Conservation (phyloP, 2,329 filamentous ascomycete species). For the Aspergillus viridinutans region DNA sequence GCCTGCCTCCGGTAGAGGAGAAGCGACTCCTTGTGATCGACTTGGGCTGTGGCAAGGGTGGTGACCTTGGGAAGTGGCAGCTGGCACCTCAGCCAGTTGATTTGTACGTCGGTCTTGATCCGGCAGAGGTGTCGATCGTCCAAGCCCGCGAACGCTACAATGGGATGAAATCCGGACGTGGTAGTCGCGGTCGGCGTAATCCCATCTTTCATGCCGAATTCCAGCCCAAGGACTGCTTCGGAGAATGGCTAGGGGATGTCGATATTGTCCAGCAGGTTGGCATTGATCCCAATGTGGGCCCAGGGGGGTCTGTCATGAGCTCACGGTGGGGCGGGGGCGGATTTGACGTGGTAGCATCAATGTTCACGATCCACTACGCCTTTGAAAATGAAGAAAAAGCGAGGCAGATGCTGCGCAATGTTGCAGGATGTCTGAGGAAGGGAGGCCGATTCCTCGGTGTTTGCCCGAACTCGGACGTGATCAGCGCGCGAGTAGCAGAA, state of each 20-base stretch:
- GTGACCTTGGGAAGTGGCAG: conserved; percentile 94
- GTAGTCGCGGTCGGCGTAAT: conserved; percentile 51
- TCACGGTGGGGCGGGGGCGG: conserved; percentile 69
- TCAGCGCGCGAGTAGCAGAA: conserved; percentile 71
- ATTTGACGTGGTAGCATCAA: conserved; percentile 96
- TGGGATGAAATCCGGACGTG: conserved; percentile 59
- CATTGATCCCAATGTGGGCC: conserved; percentile 69
- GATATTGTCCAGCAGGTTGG: conserved; percentile 81
- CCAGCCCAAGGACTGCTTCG: conserved; percentile 87
- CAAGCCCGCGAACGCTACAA: conserved; percentile 83
- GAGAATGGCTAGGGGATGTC: conserved; percentile 74
- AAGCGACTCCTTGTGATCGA: conserved; percentile 78
- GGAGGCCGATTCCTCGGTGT: conserved; percentile 91
- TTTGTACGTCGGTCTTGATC: conserved; percentile 90
- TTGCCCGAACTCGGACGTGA: conserved; percentile 94
- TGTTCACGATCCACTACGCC: conserved; percentile 99
- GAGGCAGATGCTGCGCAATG: conserved; percentile 87
- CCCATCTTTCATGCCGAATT: conserved; percentile 81
- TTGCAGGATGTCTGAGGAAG: conserved; percentile 84
- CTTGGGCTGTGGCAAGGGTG: conserved; percentile 94
- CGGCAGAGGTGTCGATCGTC: conserved; percentile 84
- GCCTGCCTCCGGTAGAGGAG: conserved; percentile 28
- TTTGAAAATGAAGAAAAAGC: conserved; percentile 91
- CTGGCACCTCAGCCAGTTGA: conserved; percentile 86
- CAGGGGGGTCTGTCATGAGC: conserved; percentile 48